These are phyloP conservation scores for Candida qinlingensis DNA, from an alignment of 805 yeast species.

Conservation along the genomic window DNA sequence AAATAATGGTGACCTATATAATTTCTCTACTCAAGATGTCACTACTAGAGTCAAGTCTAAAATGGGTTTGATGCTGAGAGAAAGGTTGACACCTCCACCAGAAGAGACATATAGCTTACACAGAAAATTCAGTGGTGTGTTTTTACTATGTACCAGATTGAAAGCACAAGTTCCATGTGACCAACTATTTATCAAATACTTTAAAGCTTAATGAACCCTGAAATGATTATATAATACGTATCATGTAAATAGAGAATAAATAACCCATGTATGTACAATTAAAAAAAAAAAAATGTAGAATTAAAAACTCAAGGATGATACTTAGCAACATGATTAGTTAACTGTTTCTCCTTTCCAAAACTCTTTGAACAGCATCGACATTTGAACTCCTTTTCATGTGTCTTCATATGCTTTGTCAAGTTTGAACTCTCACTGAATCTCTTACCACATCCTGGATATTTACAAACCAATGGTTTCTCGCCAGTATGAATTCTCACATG, in stretches of 20 bases:
- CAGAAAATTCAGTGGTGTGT: conserved; percentile 92
- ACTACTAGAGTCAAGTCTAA: conserved; percentile 89
- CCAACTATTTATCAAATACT: conserved; percentile 66
- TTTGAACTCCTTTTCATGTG: conserved; percentile 52
- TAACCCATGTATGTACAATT: not conserved
- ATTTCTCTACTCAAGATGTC: conserved; percentile 81
- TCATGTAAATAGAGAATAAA: not conserved
- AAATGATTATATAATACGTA: not conserved
- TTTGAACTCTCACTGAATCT: conserved; percentile 87
- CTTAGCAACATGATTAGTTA: conserved; percentile 32
- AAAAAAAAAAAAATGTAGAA: too few species aligned
- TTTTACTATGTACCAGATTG: conserved; percentile 80
- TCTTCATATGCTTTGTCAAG: conserved; percentile 80
- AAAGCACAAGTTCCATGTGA: conserved; percentile 80
- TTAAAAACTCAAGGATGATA: conserved; percentile 9
- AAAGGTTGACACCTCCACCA: conserved; percentile 94
- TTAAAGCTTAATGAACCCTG: conserved; percentile 24
- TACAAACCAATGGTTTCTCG: conserved; percentile 78
- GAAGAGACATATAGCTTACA: conserved; percentile 97
- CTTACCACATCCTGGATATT: conserved; percentile 75
- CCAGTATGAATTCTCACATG: conserved; percentile 88
- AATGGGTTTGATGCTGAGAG: conserved; percentile 83
- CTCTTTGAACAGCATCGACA: conserved; percentile 50
- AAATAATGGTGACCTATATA: conserved; percentile 46
- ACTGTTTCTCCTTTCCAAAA: conserved; percentile 41